Percentiles rank a stretch among this genome's conserved stretches.
Evolutionary conservation across 192 early-diverging fungal species (phyloP).

Genomic region (Rhizoclosmatium globosum): DNA sequence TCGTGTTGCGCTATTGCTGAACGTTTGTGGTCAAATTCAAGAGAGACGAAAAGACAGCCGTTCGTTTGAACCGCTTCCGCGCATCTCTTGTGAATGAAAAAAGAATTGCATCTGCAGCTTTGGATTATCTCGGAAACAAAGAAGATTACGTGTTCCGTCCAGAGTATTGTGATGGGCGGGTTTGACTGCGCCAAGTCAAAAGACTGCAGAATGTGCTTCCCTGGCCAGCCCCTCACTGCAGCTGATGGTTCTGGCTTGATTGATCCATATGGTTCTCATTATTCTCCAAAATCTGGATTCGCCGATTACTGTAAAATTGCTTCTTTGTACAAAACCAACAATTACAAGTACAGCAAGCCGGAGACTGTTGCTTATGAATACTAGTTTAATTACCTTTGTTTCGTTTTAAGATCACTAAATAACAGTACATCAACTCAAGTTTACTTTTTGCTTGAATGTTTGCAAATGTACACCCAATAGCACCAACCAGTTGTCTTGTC

Average conservation of each 20-base stretch:
- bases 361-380: not conserved
- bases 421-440: too few species aligned
- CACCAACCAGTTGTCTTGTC: conserved; percentile 1
- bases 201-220: conserved; percentile 19
- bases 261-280: too few species aligned
- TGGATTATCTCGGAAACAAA: conserved; percentile 8
- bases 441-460: not conserved
- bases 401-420: not conserved
- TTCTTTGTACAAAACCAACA: conserved; percentile 10
- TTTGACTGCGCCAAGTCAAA: not conserved
- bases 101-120: conserved; percentile 8
- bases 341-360: conserved; percentile 9
- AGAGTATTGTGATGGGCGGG: conserved; percentile 14
- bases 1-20: not conserved
- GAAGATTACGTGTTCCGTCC: not conserved
- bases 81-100: conserved; percentile 13
- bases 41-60: not conserved
- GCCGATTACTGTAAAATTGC: too few species aligned
- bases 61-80: conserved; percentile 9
- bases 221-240: not conserved
- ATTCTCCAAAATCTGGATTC: not conserved
- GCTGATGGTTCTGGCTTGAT: not conserved
- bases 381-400: not conserved
- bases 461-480: conserved; percentile 12
- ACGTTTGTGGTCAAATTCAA: conserved; percentile 33